Evolutionary conservation across 2,329 filamentous ascomycete genomes (phyloP).

Genomic region (Taxawa tesnikishii): DNA sequence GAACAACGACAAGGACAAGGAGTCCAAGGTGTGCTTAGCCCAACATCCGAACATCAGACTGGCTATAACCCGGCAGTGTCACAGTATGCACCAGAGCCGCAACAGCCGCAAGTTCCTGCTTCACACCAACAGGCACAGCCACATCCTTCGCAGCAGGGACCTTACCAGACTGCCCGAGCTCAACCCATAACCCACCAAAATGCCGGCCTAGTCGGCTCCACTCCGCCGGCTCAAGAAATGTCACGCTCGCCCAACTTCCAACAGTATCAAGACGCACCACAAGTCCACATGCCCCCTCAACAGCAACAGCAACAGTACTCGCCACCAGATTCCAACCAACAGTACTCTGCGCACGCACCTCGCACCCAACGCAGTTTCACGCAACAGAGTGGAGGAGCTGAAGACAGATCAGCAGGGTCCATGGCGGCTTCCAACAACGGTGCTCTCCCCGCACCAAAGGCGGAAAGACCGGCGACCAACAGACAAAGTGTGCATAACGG

Average conservation of each 20-base stretch:
- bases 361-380: conserved; percentile 14
- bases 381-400: conserved; percentile 10
- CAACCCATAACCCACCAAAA: no score
- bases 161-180: conserved; percentile 14
- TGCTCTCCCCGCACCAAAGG: conserved; percentile 14
- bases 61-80: conserved; percentile 5
- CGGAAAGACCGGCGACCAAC: conserved; percentile 13
- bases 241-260: conserved; percentile 7
- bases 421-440: conserved; percentile 19
- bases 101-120: conserved; percentile 10
- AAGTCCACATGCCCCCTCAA: conserved; percentile 4
- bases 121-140: conserved; percentile 16
- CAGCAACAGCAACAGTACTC: conserved; percentile 13
- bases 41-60: conserved; percentile 10
- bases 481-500: conserved; percentile 22
- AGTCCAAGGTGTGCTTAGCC: conserved; percentile 10
- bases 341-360: conserved; percentile 6
- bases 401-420: conserved; percentile 14
- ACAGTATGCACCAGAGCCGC: conserved; percentile 8
- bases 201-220: conserved; percentile 1
- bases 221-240: conserved; percentile 8
- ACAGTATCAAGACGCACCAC: conserved; percentile 1
- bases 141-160: conserved; percentile 13
- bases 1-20: conserved; percentile 16
- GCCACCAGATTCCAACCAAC: conserved; percentile 12